Conservation (phyloP, 768 basidiomycete species). For the Suillus plorans region DNA sequence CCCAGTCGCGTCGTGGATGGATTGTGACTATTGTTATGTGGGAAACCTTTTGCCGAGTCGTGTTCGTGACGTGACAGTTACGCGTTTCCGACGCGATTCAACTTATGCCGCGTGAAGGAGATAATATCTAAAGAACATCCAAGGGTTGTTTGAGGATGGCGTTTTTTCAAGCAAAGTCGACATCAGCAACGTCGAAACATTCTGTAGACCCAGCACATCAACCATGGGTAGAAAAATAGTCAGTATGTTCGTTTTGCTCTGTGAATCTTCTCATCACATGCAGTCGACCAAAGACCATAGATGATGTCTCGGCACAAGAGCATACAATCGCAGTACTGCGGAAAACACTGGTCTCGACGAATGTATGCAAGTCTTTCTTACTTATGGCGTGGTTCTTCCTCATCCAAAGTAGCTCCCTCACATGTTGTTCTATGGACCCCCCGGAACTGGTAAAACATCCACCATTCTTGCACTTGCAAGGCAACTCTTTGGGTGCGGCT, state of each 20-base stretch:
- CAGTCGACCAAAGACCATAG: constrained; percentile 96
- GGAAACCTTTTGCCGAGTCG: constrained; percentile 29
- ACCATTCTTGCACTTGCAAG: constrained; percentile 93
- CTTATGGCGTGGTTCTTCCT: constrained; percentile 3
- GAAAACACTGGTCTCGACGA: constrained; percentile 89
- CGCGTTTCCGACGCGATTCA: constrained; percentile 47
- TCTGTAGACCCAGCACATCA: constrained; percentile 59
- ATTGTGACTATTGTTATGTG: constrained; percentile 23
- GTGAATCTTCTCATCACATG: constrained; percentile 5
- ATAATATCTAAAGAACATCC: not conserved
- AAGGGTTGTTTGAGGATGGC: constrained; percentile 41
- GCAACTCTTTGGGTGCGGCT: constrained; percentile 86
- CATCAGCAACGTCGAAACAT: constrained; percentile 44
- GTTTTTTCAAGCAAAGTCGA: constrained; percentile 58
- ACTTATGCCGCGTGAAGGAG: not conserved
- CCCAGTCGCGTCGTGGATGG: constrained; percentile 16
- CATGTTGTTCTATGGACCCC: constrained; percentile 99
- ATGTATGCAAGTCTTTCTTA: constrained; percentile 50
- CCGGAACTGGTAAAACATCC: constrained; percentile 98
- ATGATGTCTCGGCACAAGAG: constrained; percentile 96
- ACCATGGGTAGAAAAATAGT: constrained; percentile 99
- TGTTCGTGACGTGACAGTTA: constrained; percentile 39
- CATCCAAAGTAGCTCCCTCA: constrained; percentile 76
- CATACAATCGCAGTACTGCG: constrained; percentile 90
- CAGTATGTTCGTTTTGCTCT: constrained; percentile 21